Evolutionary conservation across 1,284 basidiomycete genomes (phyloP).

Genomic region (Trichosporon sp.): DNA sequence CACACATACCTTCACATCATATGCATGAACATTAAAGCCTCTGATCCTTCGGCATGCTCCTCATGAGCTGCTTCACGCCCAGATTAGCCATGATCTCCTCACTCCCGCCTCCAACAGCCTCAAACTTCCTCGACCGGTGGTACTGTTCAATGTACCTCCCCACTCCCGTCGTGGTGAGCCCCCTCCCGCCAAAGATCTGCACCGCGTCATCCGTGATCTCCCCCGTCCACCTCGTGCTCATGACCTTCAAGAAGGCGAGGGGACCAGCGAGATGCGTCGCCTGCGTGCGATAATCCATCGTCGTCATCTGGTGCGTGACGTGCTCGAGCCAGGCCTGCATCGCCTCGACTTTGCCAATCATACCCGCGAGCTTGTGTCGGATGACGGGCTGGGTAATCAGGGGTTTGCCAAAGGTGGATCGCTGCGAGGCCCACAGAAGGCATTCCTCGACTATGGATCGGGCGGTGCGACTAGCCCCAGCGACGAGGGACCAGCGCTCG

Average conservation of each 20-base stretch:
- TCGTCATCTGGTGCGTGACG: slow-evolving; percentile 87
- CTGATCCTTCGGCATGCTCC: slow-evolving; percentile 27
- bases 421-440: slow-evolving; percentile 68
- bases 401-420: slow-evolving; percentile 83
- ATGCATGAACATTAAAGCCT: slow-evolving; percentile 13
- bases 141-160: slow-evolving; percentile 61
- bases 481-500: slow-evolving; percentile 54
- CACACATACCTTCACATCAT: background rate
- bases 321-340: slow-evolving; percentile 87
- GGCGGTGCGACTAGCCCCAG: slow-evolving; percentile 45
- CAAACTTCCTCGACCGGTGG: slow-evolving; percentile 74
- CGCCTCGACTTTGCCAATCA: slow-evolving; percentile 81
- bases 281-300: slow-evolving; percentile 70
- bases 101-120: slow-evolving; percentile 65
- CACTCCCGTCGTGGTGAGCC: slow-evolving; percentile 55
- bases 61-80: slow-evolving; percentile 59
- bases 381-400: slow-evolving; percentile 80
- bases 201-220: slow-evolving; percentile 61
- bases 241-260: slow-evolving; percentile 64
- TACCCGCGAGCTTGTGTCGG: slow-evolving; percentile 69
- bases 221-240: slow-evolving; percentile 54
- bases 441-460: slow-evolving; percentile 55
- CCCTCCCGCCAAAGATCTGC: slow-evolving; percentile 55
- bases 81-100: slow-evolving; percentile 60
- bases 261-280: slow-evolving; percentile 56